Evolutionary conservation across 1,139 yeast genomes (phyloP), one percentile per base, ranked within the genome.

Genomic region (Chernovozyma sophiae-reginae): DNA sequence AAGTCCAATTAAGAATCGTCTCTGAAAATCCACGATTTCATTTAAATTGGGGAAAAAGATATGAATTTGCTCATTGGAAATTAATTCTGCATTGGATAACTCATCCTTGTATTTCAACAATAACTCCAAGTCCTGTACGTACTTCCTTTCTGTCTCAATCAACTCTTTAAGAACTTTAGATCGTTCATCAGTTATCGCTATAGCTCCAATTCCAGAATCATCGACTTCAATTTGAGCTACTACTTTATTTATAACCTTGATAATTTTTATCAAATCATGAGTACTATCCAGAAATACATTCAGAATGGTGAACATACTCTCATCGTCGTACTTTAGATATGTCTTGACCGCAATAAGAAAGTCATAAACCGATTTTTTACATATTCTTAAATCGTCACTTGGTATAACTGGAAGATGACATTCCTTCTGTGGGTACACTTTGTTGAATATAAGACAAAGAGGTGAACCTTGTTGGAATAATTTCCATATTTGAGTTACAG

Each of bases 401-500:
- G 81, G 75, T 8, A 81, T 74, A 27, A 81, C 72, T 8, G 75
- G 70, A 44, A 58, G 70, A 51, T 48, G 62, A 58, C 43, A 79
- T 65, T 48, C 67, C 43, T 29, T 61, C 61, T 34, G 30, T 13
- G 66, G 51, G 28, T 54, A 51, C 24, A 82, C 63, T 22, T 71
- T 60, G 60, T 92, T 90, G 68, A 84, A 86, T 7, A 92, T 65
- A 33, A 86, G 75, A 58, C 98, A 90, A 34, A 92, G 70, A 5
- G 97, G 95, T 2, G 95, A 84, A 6, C 98, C 98, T 51, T 86
- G 89, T 50, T 92, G 94, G 52, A 92, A 82, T 33, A 92, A 67
- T 49, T 86, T 82, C 80, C 96, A 86, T 35, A 92, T 60, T 46
- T 87, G 90, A 1, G 97, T 87, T 2, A 86, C 97, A 2, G 98